Evolutionary conservation across 2,329 filamentous ascomycete genomes (phyloP), one percentile per base, ranked within the genome.

Genomic region (Sporothrix dimorphospora): DNA sequence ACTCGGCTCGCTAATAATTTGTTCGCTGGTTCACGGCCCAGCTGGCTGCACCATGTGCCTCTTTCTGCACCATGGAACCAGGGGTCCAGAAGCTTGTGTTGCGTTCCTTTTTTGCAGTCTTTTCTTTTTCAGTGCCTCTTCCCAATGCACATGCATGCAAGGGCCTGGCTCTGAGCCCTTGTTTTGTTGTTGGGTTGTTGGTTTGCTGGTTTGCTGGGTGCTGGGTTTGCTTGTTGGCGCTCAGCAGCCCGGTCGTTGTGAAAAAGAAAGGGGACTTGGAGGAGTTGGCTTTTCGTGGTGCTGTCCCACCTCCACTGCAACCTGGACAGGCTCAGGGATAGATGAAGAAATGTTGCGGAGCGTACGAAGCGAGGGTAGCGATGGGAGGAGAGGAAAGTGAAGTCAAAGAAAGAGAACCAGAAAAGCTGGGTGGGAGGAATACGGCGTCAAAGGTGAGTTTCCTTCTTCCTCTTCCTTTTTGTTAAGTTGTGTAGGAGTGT

Each of bases 1-100:
- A 19, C 59, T 27, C 59, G 6, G 38, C 59, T 65, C 59, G 59
- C 59, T 65, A 45, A 65, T 65, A 45, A 65, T 65, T 66, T 30
- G 21, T 65, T 45, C n/a, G 49, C 63, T 47, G 42, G 63, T 30
- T 34, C 63, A 66, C 63, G 42, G 42, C 63, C 63, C 63, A 42
- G 63, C 42, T 49, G 40, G 42, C 63, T 69, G 45, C 47, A 53
- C 47, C 45, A 24, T 68, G 65, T 53, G 38, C n/a, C 59, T 42
- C 55, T 16, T 12, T 27, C 12, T 55, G 53, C 24, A 45, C 40
- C 59, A 65, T 27, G 38, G 12, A 45, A 42, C 5, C 55, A 59
- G 55, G 53, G 55, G 55, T 59, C 55, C 16, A 30, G 47, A 30
- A n/a, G 16, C 30, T 59, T 59, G 55, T 59, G 55, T 59, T 59